phyloP scores from a whole-genome alignment of 345 rosid species.

The Abelmoschus esculentus region DNA sequence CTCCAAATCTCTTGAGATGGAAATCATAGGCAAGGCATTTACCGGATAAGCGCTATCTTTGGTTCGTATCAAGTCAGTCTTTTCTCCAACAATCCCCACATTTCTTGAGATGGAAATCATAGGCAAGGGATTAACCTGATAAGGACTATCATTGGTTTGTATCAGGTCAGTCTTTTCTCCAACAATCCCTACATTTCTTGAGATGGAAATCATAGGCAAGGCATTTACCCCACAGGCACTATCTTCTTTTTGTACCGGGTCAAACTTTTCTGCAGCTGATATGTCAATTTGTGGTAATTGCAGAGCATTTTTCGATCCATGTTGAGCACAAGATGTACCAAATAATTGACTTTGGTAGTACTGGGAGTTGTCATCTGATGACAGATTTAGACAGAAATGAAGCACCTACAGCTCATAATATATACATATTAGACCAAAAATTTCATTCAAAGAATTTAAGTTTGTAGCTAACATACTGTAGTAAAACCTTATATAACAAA shows the following conservation, averaged over 20 bases:
- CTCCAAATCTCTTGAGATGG: slow-evolving; percentile 5
- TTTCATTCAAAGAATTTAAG: neutral
- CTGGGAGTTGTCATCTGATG: slow-evolving; percentile 26
- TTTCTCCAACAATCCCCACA: too few species aligned
- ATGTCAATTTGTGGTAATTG: slow-evolving; percentile 16
- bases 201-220: slow-evolving; percentile 9
- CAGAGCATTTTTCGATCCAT: slow-evolving; percentile 9
- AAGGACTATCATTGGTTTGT: too few species aligned
- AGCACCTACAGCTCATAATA: slow-evolving; percentile 24
- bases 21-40: slow-evolving; percentile 8
- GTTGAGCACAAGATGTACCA: slow-evolving; percentile 4
- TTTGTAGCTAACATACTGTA: neutral
- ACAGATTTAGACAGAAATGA: slow-evolving; percentile 34
- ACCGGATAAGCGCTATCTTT: neutral
- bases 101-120: too few species aligned
- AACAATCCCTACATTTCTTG: slow-evolving; percentile 7
- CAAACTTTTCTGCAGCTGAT: slow-evolving; percentile 4
- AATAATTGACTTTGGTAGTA: slow-evolving; percentile 17
- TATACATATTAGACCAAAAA: neutral
- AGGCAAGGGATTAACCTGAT: too few species aligned
- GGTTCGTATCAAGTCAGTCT: neutral
- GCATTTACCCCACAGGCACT: neutral
- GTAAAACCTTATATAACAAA: neutral
- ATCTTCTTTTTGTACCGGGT: slow-evolving; percentile 5
- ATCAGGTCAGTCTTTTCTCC: neutral